phyloP scores from a whole-genome alignment of 106 monocot genomes.

The Phalaenopsis equestris region DNA sequence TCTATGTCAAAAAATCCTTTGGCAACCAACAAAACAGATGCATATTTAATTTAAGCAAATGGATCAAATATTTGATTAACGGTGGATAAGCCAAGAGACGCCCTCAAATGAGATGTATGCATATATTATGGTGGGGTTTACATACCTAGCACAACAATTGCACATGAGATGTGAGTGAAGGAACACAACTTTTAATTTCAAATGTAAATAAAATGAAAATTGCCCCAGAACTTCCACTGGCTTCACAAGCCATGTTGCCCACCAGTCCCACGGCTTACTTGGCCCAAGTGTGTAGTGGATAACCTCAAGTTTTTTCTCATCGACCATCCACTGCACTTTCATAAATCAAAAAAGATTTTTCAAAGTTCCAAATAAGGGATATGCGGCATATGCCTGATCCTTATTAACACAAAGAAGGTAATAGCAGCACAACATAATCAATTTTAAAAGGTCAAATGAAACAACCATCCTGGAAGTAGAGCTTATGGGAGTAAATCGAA shows the following conservation, averaged over 20 bases:
- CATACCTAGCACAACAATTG: too few relatives aligned
- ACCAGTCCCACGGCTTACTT: constrained; percentile 99
- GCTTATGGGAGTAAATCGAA: neutral
- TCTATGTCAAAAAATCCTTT: too few relatives aligned
- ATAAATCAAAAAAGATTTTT: constrained; percentile 4
- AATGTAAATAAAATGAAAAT: too few relatives aligned
- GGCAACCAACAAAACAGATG: too few relatives aligned
- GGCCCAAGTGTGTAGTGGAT: constrained; percentile 98
- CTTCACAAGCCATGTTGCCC: constrained; percentile 95
- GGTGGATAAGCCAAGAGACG: constrained; percentile 71
- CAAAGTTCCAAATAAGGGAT: neutral
- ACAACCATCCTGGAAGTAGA: neutral
- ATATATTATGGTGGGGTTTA: constrained; percentile 58
- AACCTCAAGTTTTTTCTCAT: constrained; percentile 82
- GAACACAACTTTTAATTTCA: too few relatives aligned
- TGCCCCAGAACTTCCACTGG: constrained; percentile 53
- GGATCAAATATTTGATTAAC: constrained; percentile 18
- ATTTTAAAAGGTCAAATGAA: neutral
- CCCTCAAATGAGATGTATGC: constrained; percentile 33
- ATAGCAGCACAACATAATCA: neutral
- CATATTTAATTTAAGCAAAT: too few relatives aligned
- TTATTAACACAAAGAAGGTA: neutral
- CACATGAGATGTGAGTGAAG: too few relatives aligned
- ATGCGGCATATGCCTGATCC: neutral
- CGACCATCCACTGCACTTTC: constrained; percentile 92